A percentile compares a stretch with the other conserved stretches of the same genome.
Evolutionary conservation across 352 stramenopile species (phyloP).

Genomic region (Pythium aquatile): DNA sequence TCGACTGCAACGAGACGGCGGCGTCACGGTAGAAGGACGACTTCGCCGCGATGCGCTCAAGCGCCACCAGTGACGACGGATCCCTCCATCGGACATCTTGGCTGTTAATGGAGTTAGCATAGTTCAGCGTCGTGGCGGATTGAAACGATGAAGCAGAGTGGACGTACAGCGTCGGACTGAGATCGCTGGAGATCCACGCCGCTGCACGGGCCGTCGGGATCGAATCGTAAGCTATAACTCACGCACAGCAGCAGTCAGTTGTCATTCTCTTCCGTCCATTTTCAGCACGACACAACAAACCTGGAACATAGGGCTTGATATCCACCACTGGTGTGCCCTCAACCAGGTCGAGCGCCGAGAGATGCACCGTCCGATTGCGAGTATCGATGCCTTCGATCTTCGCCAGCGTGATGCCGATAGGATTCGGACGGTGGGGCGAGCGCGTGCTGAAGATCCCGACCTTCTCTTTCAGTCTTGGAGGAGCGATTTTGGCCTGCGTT

Average conservation of each 20-base stretch:
- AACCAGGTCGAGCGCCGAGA: conserved; percentile 91
- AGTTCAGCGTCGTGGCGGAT: not conserved
- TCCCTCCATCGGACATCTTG: conserved; percentile 50
- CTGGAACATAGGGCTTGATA: conserved; percentile 97
- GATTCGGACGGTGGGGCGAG: conserved; percentile 96
- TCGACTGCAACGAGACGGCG: conserved; percentile 32
- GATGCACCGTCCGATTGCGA: conserved; percentile 52
- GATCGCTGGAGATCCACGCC: conserved; percentile 25
- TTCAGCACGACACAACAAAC: conserved; percentile 23
- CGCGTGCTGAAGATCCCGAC: conserved; percentile 96
- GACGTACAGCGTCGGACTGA: conserved; percentile 25
- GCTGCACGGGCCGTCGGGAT: conserved; percentile 13
- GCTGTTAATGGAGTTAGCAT: not conserved
- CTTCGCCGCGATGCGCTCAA: conserved; percentile 36
- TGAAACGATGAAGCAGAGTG: not conserved
- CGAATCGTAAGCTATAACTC: conserved; percentile 19
- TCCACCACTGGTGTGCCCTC: conserved; percentile 97
- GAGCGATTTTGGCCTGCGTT: conserved; percentile 63
- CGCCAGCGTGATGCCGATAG: conserved; percentile 91
- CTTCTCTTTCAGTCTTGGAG: conserved; percentile 65
- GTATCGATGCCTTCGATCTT: conserved; percentile 85
- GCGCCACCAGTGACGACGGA: conserved; percentile 17
- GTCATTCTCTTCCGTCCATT: too few species aligned
- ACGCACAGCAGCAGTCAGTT: not conserved
- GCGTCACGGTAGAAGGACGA: conserved; percentile 47